Conservation (phyloP, 345 rosid species). For the Citrus trifoliata region DNA sequence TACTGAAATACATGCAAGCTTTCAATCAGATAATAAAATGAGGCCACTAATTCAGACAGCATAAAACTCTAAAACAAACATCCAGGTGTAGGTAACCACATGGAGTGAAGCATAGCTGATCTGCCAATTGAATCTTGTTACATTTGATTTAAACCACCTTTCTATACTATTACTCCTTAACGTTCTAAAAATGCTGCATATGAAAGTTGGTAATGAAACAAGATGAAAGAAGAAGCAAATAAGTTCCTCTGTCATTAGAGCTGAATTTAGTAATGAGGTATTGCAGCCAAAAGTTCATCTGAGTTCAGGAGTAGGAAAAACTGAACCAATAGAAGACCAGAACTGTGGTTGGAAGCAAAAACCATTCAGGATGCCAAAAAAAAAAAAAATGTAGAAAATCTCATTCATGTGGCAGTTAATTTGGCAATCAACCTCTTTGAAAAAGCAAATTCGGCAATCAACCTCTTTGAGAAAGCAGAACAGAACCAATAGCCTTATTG, state of each 20-base stretch:
- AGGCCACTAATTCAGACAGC: not conserved
- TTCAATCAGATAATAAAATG: not conserved
- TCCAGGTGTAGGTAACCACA: not conserved
- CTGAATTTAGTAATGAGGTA: not conserved
- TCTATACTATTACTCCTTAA: not conserved
- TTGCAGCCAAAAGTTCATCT: not conserved
- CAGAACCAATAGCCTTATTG: not conserved
- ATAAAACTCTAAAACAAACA: not conserved
- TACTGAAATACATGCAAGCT: not conserved
- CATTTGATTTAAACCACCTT: not conserved
- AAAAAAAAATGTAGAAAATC: not conserved
- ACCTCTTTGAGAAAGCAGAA: not conserved
- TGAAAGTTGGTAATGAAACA: not conserved
- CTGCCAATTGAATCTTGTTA: not conserved
- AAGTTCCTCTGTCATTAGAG: not conserved
- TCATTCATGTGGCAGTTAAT: not conserved
- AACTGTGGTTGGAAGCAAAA: not conserved
- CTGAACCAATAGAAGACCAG: not conserved
- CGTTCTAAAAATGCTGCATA: not conserved
- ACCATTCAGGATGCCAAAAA: not conserved
- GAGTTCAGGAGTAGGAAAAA: not conserved
- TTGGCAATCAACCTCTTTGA: not conserved
- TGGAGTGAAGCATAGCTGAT: not conserved
- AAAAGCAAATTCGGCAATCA: not conserved
- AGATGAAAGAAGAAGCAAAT: not conserved